These are phyloP conservation scores for Osmanthus fragrans DNA, from an alignment of 257 asterid species.

Conservation along the genomic window DNA sequence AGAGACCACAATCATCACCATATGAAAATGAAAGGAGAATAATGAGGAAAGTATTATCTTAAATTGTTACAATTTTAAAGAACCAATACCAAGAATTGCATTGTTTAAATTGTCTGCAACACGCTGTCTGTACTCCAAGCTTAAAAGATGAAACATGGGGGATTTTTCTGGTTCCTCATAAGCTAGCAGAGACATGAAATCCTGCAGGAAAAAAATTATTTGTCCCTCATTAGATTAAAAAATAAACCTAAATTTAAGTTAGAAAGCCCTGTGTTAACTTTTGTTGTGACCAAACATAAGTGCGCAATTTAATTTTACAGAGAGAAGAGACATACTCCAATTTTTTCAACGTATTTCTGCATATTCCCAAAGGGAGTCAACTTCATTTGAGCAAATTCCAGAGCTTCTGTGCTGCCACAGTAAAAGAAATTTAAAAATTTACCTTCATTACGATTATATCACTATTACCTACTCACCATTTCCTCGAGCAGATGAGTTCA, in stretches of 20 bases:
- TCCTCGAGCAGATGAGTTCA: slow-evolving; percentile 70
- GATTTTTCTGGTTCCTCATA: slow-evolving; percentile 92
- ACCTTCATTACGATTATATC: not conserved
- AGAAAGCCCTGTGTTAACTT: slow-evolving; percentile 1
- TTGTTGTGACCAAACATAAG: slow-evolving; percentile 1
- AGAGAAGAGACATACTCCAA: slow-evolving; percentile 57
- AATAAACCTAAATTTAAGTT: not conserved
- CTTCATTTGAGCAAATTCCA: slow-evolving; percentile 77
- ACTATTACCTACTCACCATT: slow-evolving; percentile 52
- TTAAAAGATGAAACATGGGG: slow-evolving; percentile 84
- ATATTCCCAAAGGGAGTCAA: slow-evolving; percentile 77
- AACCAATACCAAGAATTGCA: slow-evolving; percentile 69
- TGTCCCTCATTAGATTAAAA: slow-evolving; percentile 16
- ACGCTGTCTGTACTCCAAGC: slow-evolving; percentile 71
- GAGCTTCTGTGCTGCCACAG: slow-evolving; percentile 85
- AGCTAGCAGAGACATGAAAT: slow-evolving; percentile 82
- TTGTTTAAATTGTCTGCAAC: slow-evolving; percentile 87
- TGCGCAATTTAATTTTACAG: not conserved
- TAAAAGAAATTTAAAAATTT: slow-evolving; percentile 14
- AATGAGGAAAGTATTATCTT: not conserved
- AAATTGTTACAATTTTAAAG: slow-evolving; percentile 10
- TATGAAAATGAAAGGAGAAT: not conserved
- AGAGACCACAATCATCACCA: not conserved
- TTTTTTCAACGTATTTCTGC: slow-evolving; percentile 67
- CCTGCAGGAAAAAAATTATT: slow-evolving; percentile 42